A percentile compares a stretch with the other conserved stretches of the same genome.
Evolutionary conservation across 192 early-diverging fungal genomes (phyloP).

Genomic region (Linnemannia schmuckeri): DNA sequence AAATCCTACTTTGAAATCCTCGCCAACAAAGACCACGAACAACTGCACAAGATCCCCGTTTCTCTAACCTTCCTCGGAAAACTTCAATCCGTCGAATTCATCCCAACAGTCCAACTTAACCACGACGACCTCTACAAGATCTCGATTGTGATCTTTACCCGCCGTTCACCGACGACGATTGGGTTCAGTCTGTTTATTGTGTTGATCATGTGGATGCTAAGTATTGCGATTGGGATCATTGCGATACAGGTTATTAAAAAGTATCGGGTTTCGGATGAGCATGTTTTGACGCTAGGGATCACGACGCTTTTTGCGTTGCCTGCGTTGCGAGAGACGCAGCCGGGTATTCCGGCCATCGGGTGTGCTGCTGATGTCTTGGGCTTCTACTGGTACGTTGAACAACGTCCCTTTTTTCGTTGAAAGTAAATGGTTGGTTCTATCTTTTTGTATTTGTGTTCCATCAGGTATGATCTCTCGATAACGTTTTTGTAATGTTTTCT

Average conservation of each 20-base stretch:
- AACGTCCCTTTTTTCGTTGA: background rate
- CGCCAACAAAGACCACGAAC: constrained; percentile 35
- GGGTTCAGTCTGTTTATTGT: constrained; percentile 59
- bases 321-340: constrained; percentile 42
- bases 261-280: constrained; percentile 48
- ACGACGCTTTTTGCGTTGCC: constrained; percentile 50
- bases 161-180: constrained; percentile 55
- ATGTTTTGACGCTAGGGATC: constrained; percentile 56
- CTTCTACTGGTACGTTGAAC: constrained; percentile 47
- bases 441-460: background rate
- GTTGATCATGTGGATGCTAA: constrained; percentile 58
- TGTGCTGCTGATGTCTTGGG: constrained; percentile 57
- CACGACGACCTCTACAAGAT: constrained; percentile 34
- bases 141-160: constrained; percentile 47
- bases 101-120: constrained; percentile 29
- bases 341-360: constrained; percentile 55
- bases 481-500: background rate
- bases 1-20: constrained; percentile 56
- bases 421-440: background rate
- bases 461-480: background rate
- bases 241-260: constrained; percentile 53
- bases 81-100: constrained; percentile 54
- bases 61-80: constrained; percentile 51
- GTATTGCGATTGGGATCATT: constrained; percentile 55
- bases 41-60: constrained; percentile 48